Percentiles rank a stretch among this genome's conserved stretches.
Conservation (phyloP, 2,329 filamentous ascomycete species). For the Claviceps humidiphila region DNA sequence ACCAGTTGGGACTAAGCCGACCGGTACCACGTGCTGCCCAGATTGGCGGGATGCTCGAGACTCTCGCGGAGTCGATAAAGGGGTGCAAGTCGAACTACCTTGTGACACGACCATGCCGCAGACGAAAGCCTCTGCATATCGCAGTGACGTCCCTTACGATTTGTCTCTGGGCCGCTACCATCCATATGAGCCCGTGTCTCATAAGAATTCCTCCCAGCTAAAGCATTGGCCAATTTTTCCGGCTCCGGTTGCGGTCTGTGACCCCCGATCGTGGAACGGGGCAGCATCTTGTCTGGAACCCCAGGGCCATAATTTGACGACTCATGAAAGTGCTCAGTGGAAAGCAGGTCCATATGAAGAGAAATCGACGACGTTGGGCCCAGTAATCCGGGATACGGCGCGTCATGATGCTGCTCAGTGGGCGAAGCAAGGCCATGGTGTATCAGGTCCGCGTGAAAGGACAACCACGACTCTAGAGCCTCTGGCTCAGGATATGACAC, state of each 20-base stretch:
- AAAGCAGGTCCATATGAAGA: not conserved
- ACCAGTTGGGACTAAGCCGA: too few relatives aligned
- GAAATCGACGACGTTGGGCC: not conserved
- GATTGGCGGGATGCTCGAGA: not conserved
- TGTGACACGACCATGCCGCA: not conserved
- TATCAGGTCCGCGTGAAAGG: not conserved
- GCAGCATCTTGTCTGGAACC: not conserved
- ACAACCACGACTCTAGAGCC: not conserved
- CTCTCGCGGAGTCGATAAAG: not conserved
- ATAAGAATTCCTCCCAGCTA: not conserved
- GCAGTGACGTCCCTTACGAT: not conserved
- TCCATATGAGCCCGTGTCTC: not conserved
- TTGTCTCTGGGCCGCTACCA: not conserved
- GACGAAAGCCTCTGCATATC: not conserved
- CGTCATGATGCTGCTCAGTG: not conserved
- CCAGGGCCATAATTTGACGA: not conserved
- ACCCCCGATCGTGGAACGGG: not conserved
- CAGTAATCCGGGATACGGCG: not conserved
- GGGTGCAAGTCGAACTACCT: not conserved
- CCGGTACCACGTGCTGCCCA: not conserved
- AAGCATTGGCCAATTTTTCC: not conserved
- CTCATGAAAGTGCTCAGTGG: not conserved
- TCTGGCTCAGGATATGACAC: not conserved
- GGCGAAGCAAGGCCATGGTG: not conserved
- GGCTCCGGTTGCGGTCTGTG: not conserved